Evolutionary conservation across 2,329 filamentous ascomycete genomes (phyloP), one percentile per base, ranked within the genome.

Genomic region (Xylariaceae sp.): DNA sequence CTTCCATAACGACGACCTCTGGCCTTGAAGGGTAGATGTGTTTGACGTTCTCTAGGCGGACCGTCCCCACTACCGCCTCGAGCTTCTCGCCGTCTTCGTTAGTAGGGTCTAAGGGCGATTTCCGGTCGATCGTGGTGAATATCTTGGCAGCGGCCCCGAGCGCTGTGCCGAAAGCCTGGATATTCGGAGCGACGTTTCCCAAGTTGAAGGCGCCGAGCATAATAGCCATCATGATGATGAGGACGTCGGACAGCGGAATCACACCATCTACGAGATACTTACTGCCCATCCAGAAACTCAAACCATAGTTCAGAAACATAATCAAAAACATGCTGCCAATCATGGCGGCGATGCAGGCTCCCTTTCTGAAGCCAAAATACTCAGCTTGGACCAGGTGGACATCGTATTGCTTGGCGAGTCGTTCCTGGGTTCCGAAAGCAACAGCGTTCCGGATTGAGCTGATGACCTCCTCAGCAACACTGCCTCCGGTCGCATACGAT

Each of bases 11-110:
- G 1, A 87, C 84, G 3, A 96, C 92, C 67, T 97, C 93, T 0
- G 93, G 91, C 12, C 95, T 85, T 5, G 92, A 96, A 3, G 95
- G 95, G 67, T 99, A 98, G 65, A 97, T 93, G 74, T 96, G 93
- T 73, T 90, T 95, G 70, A 98, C 81, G 64, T 91, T 83, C 64
- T 87, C 84, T 44, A 99, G 82, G 62, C 93, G 89, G 55, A 99
- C 88, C 16, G 84, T 85, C 23, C 95, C 95, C 57, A 89, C 79
- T 1, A 96, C 81, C 19, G 84, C 74, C 1, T 91, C 86, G 1
- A 96, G 81, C 63, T 81, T 92, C 57, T 84, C 79, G n/a, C 93
- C 95, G 7, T 81, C 78, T 1, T 88, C 82, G 2, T 82, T 84
- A 5, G 85, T 84, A 0, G 93, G 87, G 68, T 99, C 90, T 46